Evolutionary conservation across 2,329 filamentous ascomycete species (phyloP).

Genomic region (Fonsecaea multimorphosa): DNA sequence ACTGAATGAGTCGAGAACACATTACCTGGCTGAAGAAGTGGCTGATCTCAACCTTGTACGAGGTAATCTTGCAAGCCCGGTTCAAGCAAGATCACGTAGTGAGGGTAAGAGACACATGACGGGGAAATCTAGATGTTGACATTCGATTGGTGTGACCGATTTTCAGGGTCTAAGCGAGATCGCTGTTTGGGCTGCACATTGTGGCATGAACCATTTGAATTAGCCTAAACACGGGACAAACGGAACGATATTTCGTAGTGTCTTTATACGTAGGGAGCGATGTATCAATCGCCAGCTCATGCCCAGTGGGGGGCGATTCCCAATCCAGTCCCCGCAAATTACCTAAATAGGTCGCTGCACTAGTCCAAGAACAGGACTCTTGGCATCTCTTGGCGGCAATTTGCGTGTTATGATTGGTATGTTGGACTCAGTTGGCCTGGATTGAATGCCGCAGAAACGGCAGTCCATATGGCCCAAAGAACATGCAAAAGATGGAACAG

Average conservation of each 20-base stretch:
- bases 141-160: too few relatives aligned
- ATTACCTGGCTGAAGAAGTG: constrained; percentile 52
- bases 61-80: constrained; percentile 32
- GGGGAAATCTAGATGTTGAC: too few relatives aligned
- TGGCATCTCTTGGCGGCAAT: neutral
- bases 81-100: neutral
- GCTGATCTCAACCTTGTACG: constrained; percentile 61
- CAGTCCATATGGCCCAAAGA: neutral
- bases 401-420: neutral
- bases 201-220: too few relatives aligned
- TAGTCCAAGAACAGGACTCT: neutral
- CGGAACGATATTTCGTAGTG: neutral
- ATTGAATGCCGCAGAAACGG: neutral
- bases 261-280: neutral
- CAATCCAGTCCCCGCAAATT: neutral
- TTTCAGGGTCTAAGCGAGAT: too few relatives aligned
- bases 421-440: neutral
- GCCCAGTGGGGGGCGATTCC: neutral
- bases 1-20: constrained; percentile 60
- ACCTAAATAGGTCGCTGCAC: neutral
- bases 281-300: neutral
- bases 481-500: neutral
- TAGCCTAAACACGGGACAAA: too few relatives aligned
- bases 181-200: too few relatives aligned
- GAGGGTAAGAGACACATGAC: neutral